Percentiles rank a stretch among this genome's conserved stretches.
These are phyloP conservation scores for Alternaria sp. DNA, from an alignment of 2,329 filamentous ascomycete genomes.

Conservation along the genomic window DNA sequence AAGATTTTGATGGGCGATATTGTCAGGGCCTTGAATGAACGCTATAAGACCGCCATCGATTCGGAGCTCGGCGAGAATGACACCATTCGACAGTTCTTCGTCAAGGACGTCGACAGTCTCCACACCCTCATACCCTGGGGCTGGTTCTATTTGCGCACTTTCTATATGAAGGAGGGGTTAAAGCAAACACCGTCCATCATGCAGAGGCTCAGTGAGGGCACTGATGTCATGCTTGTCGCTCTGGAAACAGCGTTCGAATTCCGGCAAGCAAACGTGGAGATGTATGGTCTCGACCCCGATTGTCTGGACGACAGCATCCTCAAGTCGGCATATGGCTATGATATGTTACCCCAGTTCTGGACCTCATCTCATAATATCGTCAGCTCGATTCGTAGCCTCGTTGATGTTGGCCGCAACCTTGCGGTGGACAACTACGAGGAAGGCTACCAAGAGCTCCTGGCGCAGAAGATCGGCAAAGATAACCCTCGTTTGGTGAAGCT, in stretches of 20 bases:
- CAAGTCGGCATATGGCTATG: constrained; percentile 63
- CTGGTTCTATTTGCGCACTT: constrained; percentile 71
- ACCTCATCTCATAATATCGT: constrained; percentile 69
- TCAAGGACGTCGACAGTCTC: constrained; percentile 69
- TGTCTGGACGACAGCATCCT: constrained; percentile 61
- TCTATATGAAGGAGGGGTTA: constrained; percentile 72
- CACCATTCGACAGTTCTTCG: constrained; percentile 84
- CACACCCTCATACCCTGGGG: constrained; percentile 82
- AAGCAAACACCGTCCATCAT: constrained; percentile 62
- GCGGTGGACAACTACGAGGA: constrained; percentile 53
- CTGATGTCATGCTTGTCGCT: constrained; percentile 73
- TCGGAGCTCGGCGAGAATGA: constrained; percentile 75
- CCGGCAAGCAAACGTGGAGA: constrained; percentile 70
- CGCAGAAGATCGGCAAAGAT: constrained; percentile 58
- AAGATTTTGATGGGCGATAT: constrained; percentile 77
- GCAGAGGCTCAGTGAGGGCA: constrained; percentile 69
- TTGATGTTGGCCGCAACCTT: constrained; percentile 54
- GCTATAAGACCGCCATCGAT: constrained; percentile 74
- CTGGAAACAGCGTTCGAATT: constrained; percentile 73
- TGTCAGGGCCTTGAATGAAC: constrained; percentile 77
- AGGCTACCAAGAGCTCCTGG: constrained; percentile 43
- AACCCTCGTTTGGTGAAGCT: constrained; percentile 63
- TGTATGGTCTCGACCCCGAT: constrained; percentile 78
- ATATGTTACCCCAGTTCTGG: constrained; percentile 81
- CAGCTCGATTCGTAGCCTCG: constrained; percentile 50